Percentiles rank a stretch among this genome's conserved stretches.
phyloP scores from a whole-genome alignment of 176 grass and related monocot species.

The Aegilops bicornis region DNA sequence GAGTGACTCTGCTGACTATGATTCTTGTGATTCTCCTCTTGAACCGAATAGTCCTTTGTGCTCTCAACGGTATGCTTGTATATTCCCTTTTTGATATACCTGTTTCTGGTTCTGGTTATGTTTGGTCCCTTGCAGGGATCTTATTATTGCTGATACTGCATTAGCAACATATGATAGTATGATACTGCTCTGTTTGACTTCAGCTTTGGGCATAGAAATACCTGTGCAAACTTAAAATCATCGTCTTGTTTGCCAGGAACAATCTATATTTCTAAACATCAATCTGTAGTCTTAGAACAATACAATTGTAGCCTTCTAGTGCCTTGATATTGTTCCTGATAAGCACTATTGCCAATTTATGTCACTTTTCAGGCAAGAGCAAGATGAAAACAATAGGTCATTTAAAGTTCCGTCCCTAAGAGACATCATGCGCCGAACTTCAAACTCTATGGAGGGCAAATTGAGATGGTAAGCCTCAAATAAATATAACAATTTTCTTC shows the following conservation, averaged over 20 bases:
- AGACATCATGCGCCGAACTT: conserved; percentile 76
- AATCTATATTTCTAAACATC: background rate
- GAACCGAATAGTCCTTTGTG: conserved; percentile 93
- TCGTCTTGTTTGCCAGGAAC: conserved; percentile 21
- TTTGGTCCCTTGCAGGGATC: conserved; percentile 1
- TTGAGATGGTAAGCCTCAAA: conserved; percentile 48
- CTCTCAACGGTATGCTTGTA: conserved; percentile 52
- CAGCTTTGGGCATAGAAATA: conserved; percentile 9
- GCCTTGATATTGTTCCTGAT: background rate
- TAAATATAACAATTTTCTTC: conserved; percentile 1
- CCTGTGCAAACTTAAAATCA: background rate
- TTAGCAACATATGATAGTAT: background rate
- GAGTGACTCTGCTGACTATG: conserved; percentile 88
- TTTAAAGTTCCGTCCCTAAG: conserved; percentile 60
- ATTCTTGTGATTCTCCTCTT: conserved; percentile 98
- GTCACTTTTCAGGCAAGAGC: conserved; percentile 68
- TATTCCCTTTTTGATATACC: conserved; percentile 22
- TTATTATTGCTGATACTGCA: background rate
- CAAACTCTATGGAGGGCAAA: conserved; percentile 70
- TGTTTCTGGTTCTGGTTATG: conserved; percentile 16
- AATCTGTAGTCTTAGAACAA: background rate
- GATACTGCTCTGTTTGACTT: background rate
- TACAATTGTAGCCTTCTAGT: background rate
- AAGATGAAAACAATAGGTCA: conserved; percentile 70
- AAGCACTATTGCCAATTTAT: background rate